Percentiles rank a stretch among this genome's conserved stretches.
Evolutionary conservation across 495 filamentous ascomycete genomes (phyloP).

Genomic region (Aspergillus funiculosus): DNA sequence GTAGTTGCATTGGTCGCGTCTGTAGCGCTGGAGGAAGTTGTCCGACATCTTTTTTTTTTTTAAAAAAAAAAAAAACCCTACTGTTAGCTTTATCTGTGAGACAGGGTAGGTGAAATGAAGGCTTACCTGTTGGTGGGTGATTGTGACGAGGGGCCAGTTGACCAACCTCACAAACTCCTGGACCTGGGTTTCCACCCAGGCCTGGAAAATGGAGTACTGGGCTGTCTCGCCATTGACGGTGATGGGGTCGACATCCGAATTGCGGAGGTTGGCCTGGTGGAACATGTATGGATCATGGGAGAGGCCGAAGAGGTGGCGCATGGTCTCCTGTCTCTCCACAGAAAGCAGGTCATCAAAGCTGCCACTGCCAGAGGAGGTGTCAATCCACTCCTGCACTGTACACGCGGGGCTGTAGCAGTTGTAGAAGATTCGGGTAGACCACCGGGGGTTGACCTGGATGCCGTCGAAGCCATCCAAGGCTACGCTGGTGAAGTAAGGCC

Average conservation of each 20-base stretch:
- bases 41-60: conserved; percentile 44
- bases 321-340: conserved; percentile 46
- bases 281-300: conserved; percentile 47
- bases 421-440: conserved; percentile 60
- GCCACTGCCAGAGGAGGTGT: conserved; percentile 49
- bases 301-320: conserved; percentile 50
- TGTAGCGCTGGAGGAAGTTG: conserved; percentile 46
- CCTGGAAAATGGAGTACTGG: conserved; percentile 52
- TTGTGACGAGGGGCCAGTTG: conserved; percentile 52
- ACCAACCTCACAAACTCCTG: conserved; percentile 53
- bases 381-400: conserved; percentile 55
- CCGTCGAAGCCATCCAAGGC: conserved; percentile 51
- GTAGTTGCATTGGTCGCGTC: conserved; percentile 50
- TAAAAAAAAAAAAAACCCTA: too few relatives aligned
- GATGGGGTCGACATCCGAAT: conserved; percentile 39
- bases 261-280: conserved; percentile 56
- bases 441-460: conserved; percentile 54
- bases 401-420: conserved; percentile 55
- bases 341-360: conserved; percentile 45
- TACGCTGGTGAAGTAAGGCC: conserved; percentile 50
- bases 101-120: neutral
- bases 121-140: conserved; percentile 49
- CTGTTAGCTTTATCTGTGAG: neutral
- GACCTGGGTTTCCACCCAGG: conserved; percentile 55
- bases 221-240: conserved; percentile 47